Evolutionary conservation across 495 filamentous ascomycete genomes (phyloP), one percentile per base, ranked within the genome.

Genomic region (Podospora pseudopauciseta): DNA sequence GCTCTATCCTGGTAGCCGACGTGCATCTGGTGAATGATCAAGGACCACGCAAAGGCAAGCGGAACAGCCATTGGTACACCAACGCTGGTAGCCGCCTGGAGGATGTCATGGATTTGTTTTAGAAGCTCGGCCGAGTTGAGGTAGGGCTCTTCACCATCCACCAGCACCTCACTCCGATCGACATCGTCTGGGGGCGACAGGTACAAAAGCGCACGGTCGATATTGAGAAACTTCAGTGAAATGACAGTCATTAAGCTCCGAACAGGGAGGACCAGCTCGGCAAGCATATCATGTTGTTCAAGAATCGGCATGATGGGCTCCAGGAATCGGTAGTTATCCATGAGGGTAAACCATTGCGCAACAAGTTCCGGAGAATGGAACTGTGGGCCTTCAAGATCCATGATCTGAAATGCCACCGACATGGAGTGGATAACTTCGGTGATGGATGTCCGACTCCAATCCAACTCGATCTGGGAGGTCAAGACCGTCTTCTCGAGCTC

Each of bases 31-130:
- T 92, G 83, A n/a, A 92, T 77, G 20, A 96, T 84, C 61, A 93
- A 76, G 11, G 88, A 85, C 93, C 92, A 97, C 9, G 91, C 86
- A 65, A 93, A 90, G 27, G 89, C 82, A 27, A 89, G 86, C 13
- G 91, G 91, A 63, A 84, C 88, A 2, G 89, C 89, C 20, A 84
- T 83, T 23, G 67, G 72, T 11, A 81, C 68, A n/a, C 78, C 78
- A 0, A 76, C 71, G 15, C 79, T 75, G 56, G 84, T 80, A 4
- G 87, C 87, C 20, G 76, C 73, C 30, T 80, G 77, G 4, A 94
- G 75, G 20, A 88, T 84, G 54, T 85, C 83, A 70, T 91, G 91
- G 16, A 96, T 84, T 62, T 88, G 81, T 20, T 82, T 80, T 55
- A 94, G 81, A 5, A 88, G 83, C 6, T 85, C 82, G 28, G 85